Evolutionary conservation across 495 filamentous ascomycete species (phyloP), one percentile per base, ranked within the genome.

Genomic region (Letharia columbiana): DNA sequence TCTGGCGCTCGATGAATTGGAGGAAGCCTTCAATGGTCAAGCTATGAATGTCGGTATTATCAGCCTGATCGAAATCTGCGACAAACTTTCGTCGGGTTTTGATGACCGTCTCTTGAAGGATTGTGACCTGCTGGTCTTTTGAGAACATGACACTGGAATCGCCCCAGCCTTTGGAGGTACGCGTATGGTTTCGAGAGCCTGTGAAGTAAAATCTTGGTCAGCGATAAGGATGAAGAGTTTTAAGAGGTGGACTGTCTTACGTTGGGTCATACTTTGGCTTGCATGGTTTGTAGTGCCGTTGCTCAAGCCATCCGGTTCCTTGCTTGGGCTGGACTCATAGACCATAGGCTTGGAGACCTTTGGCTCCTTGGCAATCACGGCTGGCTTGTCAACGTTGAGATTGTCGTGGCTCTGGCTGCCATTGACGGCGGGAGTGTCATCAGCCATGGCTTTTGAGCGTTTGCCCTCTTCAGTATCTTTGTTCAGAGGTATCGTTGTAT

Each of bases 1-100:
- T 75, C 64, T 80, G 69, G 41, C 67, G 68, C 62, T 70, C 69
- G 62, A 73, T 64, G 60, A 68, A 72, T 52, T 72, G 67, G 65
- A 72, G 63, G 66, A 73, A 71, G 7, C 58, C 66, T 41, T 74
- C 71, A 33, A 74, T 66, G 11, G 66, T 65, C 60, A 67, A 69
- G 28, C 33, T 60, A 11, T 69, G n/a, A 28, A 72, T 72, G 13
- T 61, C 57, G 17, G 33, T 10, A 12, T 69, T 60, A 42, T 71
- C 60, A 8, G 71, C 49, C 57, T 64, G 28, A 28, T 62, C 66
- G 9, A 71, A 66, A 12, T 67, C 64, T 17, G 64, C 62, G n/a
- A 67, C 39, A 6, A 68, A 57, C 35, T 54, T 69, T 15, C 57
- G 56, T 17, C 60, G 40, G 7, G 70, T 64, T 52, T 58, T 49